A percentile compares a stretch with the other conserved stretches of the same genome.
These are phyloP conservation scores for Sistotremastrum niveocremeum DNA, from an alignment of 768 basidiomycete species.

Conservation along the genomic window DNA sequence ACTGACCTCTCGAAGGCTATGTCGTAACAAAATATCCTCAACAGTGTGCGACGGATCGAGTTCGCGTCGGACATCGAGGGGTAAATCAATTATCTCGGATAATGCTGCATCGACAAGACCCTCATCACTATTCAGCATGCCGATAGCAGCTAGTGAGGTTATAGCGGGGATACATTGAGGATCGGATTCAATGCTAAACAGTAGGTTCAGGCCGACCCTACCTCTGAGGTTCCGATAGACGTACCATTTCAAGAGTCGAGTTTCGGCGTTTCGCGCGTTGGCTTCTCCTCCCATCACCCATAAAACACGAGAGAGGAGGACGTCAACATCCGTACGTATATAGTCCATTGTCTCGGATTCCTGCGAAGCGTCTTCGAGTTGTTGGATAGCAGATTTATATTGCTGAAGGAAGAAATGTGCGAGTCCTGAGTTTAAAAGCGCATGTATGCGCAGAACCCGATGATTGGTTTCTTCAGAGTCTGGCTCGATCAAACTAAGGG, in stretches of 20 bases:
- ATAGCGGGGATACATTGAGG: conserved; percentile 71
- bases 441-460: conserved; percentile 41
- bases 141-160: conserved; percentile 80
- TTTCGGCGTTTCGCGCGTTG: conserved; percentile 62
- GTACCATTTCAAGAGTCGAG: conserved; percentile 71
- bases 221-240: conserved; percentile 8
- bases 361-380: conserved; percentile 55
- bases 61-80: conserved; percentile 46
- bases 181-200: conserved; percentile 56
- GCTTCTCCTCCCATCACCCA: conserved; percentile 76
- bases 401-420: conserved; percentile 54
- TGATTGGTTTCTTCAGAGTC: conserved; percentile 20
- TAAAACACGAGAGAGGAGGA: conserved; percentile 73
- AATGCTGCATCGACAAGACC: conserved; percentile 75
- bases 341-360: conserved; percentile 29
- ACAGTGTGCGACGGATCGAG: conserved; percentile 63
- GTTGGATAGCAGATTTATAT: conserved; percentile 44
- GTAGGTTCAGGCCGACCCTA: background rate
- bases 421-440: conserved; percentile 58
- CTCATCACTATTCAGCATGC: conserved; percentile 66
- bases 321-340: conserved; percentile 24
- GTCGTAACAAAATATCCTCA: conserved; percentile 55
- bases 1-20: conserved; percentile 60
- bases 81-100: conserved; percentile 61
- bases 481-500: conserved; percentile 47